Base-by-base conservation (phyloP, 768 basidiomycete species). In the Termitomyces eurrhizus region DNA sequence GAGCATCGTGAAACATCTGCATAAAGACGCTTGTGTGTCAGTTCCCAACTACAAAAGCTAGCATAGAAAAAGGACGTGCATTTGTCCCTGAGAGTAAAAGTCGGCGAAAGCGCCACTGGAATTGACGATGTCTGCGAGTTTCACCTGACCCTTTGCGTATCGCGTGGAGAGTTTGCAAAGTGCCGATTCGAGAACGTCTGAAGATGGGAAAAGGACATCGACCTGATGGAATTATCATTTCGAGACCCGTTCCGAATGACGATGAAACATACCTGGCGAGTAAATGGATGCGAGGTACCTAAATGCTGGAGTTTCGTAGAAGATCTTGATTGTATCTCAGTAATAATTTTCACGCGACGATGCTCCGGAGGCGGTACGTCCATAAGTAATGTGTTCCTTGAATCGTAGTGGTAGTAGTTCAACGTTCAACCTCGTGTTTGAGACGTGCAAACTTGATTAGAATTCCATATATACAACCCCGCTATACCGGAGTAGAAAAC, bases 131-230 rank as follows among this genome's bases (percentile, higher is more conserved):
- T 82, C 77, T 2, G 73, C 69, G 13, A 89, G 70, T 41, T 70
- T 75, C 24, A 74, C 75, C 37, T 69, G 73, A 13, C 76, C 79
- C n/a, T 74, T 82, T 26, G 68, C 69, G 67, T 86, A 86, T 12
- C 69, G 65, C 37, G 79, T 76, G 42, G 75, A 68, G 3, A 88
- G 72, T 2, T 70, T 67, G 11, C 70, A 64, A 24, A 90, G 75
- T 4, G 68, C 66, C 9, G 68, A 62, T 52, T 82, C 75, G 36
- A 82, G 74, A 0, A 61, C 62, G 39, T 67, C 64, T 49, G 76
- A 69, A 4, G 82, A 77, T 1, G 88, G 80, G 56, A 88, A 83
- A 26, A 89, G 70, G 46, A 89, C 57, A 66, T 91, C 87, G 57
- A 91, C 69, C 88, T 90, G 69, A 60, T 33, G 13, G 57, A 16